phyloP scores from a whole-genome alignment of 2,329 filamentous ascomycete genomes.

The Sphaerostilbella broomeana region DNA sequence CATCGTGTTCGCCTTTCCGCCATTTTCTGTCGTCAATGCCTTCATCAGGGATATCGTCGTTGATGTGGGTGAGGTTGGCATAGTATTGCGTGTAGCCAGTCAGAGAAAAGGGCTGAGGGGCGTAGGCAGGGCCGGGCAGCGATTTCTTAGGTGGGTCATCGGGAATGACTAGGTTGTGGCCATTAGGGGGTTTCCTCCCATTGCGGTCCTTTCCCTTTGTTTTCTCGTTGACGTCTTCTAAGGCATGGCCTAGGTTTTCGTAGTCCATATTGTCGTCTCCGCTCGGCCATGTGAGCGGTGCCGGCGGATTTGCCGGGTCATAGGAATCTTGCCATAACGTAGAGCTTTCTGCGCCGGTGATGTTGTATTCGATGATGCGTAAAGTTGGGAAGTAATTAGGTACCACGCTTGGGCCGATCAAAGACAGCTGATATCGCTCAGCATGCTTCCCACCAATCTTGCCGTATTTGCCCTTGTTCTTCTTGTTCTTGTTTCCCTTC shows the following conservation, averaged over 20 bases:
- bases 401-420: conserved; percentile 81
- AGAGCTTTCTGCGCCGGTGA: conserved; percentile 61
- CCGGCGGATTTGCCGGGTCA: conserved; percentile 10
- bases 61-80: conserved; percentile 86
- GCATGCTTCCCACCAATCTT: conserved; percentile 72
- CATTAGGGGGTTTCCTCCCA: conserved; percentile 44
- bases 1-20: conserved; percentile 57
- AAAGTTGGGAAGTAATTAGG: conserved; percentile 89
- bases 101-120: conserved; percentile 71
- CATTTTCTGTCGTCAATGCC: conserved; percentile 38
- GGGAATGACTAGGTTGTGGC: conserved; percentile 60
- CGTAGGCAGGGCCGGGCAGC: conserved; percentile 84
- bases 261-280: conserved; percentile 3
- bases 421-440: conserved; percentile 75
- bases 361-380: conserved; percentile 92
- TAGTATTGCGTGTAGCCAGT: conserved; percentile 84
- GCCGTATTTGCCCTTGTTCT: conserved; percentile 48
- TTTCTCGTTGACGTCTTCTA: conserved; percentile 24
- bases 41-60: conserved; percentile 56
- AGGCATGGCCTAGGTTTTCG: conserved; percentile 25
- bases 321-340: conserved; percentile 39
- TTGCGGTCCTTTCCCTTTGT: conserved; percentile 23
- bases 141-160: conserved; percentile 63
- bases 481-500: conserved; percentile 34
- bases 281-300: background rate